Conservation (phyloP, 1,139 yeast species). For the Geotrichum europaeum region DNA sequence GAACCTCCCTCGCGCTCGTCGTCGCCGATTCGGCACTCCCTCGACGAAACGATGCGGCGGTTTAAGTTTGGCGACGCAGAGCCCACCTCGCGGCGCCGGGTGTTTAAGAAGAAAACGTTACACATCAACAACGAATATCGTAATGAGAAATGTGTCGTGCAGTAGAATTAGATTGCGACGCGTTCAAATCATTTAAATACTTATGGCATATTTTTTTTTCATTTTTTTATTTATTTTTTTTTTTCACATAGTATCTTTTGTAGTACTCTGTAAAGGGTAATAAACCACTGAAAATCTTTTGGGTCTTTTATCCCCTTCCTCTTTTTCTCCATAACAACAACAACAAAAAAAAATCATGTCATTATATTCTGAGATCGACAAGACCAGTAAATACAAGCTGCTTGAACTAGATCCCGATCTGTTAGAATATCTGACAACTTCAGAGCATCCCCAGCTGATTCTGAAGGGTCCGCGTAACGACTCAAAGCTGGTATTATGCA, state of each 20-base stretch:
- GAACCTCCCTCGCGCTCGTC: constrained; percentile 1
- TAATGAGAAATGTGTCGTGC: background rate
- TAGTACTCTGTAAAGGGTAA: background rate
- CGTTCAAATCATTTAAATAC: background rate
- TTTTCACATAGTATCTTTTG: background rate
- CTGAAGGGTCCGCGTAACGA: constrained; percentile 34
- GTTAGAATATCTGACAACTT: constrained; percentile 6
- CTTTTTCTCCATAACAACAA: background rate
- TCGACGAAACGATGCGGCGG: constrained; percentile 4
- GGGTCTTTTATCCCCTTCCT: background rate
- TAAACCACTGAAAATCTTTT: background rate
- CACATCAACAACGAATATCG: background rate
- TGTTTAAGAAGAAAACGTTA: background rate
- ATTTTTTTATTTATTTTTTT: background rate
- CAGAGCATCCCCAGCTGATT: constrained; percentile 27
- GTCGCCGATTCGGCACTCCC: constrained; percentile 5
- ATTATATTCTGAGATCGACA: constrained; percentile 16
- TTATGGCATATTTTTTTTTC: background rate
- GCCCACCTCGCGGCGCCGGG: background rate
- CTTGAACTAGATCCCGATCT: constrained; percentile 15
- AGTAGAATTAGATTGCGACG: background rate
- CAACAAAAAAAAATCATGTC: constrained; percentile 10
- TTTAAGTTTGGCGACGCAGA: background rate
- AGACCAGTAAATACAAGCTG: constrained; percentile 12
- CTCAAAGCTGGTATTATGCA: constrained; percentile 56